Evolutionary conservation across 23 red algal species (phyloP).

Genomic region (Gracilaria gracilis): DNA sequence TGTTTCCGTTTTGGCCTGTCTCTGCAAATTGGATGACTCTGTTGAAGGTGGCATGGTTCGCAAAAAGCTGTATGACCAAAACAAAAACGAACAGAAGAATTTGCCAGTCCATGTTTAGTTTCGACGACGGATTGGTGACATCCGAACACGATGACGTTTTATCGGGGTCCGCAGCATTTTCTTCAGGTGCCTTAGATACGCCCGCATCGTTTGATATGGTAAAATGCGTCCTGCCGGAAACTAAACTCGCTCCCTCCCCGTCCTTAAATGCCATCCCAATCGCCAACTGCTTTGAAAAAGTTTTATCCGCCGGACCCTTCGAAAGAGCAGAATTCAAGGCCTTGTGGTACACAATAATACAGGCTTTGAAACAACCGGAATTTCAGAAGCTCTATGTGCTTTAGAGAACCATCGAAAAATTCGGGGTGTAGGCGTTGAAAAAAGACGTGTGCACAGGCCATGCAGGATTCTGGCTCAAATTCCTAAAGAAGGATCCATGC

Average conservation of each 20-base stretch:
- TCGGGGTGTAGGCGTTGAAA: conserved; percentile 45
- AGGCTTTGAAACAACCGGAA: conserved; percentile 56
- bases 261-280: conserved; percentile 38
- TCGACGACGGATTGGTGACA: not conserved
- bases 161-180: conserved; percentile 8
- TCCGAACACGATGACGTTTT: conserved; percentile 7
- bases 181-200: not conserved
- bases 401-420: not conserved
- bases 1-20: no score
- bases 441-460: conserved; percentile 66
- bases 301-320: not conserved
- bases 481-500: conserved; percentile 46
- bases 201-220: not conserved
- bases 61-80: not conserved
- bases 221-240: conserved; percentile 21
- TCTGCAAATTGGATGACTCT: not conserved
- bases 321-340: conserved; percentile 69
- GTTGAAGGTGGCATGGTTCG: not conserved
- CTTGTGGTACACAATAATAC: conserved; percentile 42
- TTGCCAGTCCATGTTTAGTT: no score
- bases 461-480: conserved; percentile 52
- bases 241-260: not conserved
- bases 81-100: conserved; percentile 8
- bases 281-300: conserved; percentile 5
- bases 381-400: conserved; percentile 58